Evolutionary conservation across 768 basidiomycete genomes (phyloP).

Genomic region (Tricholoma terreum): DNA sequence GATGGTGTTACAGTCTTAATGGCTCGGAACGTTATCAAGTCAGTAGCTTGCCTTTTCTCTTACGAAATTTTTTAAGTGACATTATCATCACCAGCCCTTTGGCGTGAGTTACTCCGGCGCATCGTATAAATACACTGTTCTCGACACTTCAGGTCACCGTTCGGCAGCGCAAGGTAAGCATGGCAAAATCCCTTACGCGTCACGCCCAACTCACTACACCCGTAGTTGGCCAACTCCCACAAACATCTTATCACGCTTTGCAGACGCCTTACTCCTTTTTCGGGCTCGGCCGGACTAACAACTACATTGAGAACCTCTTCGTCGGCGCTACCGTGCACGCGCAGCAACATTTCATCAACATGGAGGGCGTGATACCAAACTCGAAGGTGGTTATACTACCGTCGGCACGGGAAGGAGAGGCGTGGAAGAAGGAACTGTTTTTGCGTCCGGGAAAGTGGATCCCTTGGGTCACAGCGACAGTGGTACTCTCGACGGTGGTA

Average conservation of each 20-base stretch:
- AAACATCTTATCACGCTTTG: constrained; percentile 88
- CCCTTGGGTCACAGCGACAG: constrained; percentile 91
- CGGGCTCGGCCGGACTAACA: constrained; percentile 95
- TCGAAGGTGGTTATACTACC: constrained; percentile 96
- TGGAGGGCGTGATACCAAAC: constrained; percentile 98
- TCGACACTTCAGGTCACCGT: constrained; percentile 85
- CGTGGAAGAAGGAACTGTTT: constrained; percentile 89
- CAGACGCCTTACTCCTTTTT: constrained; percentile 94
- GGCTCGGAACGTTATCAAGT: constrained; percentile 72
- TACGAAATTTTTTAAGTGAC: constrained; percentile 3
- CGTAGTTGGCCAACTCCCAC: constrained; percentile 86
- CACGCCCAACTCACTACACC: constrained; percentile 9
- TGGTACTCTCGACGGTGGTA: constrained; percentile 67
- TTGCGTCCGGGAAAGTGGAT: constrained; percentile 96
- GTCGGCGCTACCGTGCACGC: constrained; percentile 85
- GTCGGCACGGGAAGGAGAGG: constrained; percentile 47
- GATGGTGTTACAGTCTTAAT: constrained; percentile 65
- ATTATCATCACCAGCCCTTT: constrained; percentile 60
- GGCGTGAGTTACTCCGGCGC: constrained; percentile 95
- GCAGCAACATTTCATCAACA: constrained; percentile 74
- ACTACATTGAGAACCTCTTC: constrained; percentile 98
- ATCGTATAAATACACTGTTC: constrained; percentile 94
- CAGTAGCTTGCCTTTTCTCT: constrained; percentile 24
- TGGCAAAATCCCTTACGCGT: constrained; percentile 6
- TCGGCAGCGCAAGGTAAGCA: constrained; percentile 82